A percentile compares a stretch with the other conserved stretches of the same genome.
phyloP scores from a whole-genome alignment of 345 rosid genomes.

The Euphorbia pulcherrima region DNA sequence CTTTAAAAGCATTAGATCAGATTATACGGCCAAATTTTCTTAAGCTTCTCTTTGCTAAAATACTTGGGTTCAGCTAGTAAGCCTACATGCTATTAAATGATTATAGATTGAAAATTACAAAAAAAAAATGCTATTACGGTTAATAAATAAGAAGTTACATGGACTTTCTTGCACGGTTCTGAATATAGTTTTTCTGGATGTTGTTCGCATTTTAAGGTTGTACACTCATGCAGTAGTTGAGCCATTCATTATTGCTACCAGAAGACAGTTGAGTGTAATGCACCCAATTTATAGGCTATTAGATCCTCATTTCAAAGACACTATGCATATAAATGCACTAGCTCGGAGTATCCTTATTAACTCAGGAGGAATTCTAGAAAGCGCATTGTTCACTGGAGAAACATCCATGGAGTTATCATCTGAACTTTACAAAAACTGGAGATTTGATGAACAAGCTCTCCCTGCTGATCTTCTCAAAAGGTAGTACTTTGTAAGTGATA shows the following conservation, averaged over 20 bases:
- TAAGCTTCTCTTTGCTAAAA: not conserved
- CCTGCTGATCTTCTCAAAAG: constrained; percentile 54
- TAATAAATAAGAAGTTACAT: not conserved
- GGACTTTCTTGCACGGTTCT: not conserved
- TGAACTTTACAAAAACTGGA: constrained; percentile 54
- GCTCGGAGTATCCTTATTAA: constrained; percentile 42
- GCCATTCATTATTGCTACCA: constrained; percentile 67
- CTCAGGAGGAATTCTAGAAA: constrained; percentile 61
- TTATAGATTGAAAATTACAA: not conserved
- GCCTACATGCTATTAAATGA: not conserved
- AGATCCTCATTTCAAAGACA: constrained; percentile 69
- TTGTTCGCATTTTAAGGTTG: constrained; percentile 42
- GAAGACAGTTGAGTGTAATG: constrained; percentile 61
- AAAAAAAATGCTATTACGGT: not conserved
- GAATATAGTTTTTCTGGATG: not conserved
- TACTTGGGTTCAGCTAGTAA: not conserved
- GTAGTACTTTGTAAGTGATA: constrained; percentile 20
- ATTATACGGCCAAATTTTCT: not conserved
- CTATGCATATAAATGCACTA: constrained; percentile 61
- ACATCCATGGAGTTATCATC: constrained; percentile 55
- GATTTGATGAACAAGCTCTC: constrained; percentile 60
- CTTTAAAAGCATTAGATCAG: not conserved
- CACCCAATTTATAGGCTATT: constrained; percentile 58
- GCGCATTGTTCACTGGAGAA: constrained; percentile 40
- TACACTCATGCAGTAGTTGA: constrained; percentile 64